These are phyloP conservation scores for Daldinia childiae DNA, from an alignment of 495 filamentous ascomycete genomes.

Conservation along the genomic window DNA sequence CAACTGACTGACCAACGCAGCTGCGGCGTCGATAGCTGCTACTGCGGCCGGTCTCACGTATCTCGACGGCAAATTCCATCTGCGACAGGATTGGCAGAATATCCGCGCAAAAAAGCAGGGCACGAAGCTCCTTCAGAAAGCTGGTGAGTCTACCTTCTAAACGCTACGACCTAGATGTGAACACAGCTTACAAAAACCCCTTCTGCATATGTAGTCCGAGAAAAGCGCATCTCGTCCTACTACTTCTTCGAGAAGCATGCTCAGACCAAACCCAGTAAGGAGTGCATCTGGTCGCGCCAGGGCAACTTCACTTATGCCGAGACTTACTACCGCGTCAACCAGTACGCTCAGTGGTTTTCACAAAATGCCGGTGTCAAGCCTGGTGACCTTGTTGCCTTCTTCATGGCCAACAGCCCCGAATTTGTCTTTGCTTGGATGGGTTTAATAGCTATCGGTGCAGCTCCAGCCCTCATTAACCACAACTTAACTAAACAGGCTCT, in stretches of 20 bases:
- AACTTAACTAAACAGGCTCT: slow-evolving; percentile 72
- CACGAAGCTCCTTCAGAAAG: slow-evolving; percentile 52
- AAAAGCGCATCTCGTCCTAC: slow-evolving; percentile 66
- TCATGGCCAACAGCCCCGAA: slow-evolving; percentile 73
- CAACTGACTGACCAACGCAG: slow-evolving; percentile 41
- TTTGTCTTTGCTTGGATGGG: slow-evolving; percentile 73
- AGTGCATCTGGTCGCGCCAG: slow-evolving; percentile 73
- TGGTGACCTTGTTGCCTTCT: slow-evolving; percentile 74
- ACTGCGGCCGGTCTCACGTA: slow-evolving; percentile 66
- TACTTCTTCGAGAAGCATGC: slow-evolving; percentile 71
- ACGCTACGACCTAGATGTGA: not conserved
- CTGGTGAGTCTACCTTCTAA: slow-evolving; percentile 24
- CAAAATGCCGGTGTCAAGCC: slow-evolving; percentile 65
- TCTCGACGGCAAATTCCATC: slow-evolving; percentile 74
- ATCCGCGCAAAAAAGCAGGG: slow-evolving; percentile 43
- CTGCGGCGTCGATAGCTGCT: slow-evolving; percentile 64
- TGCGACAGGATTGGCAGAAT: slow-evolving; percentile 67
- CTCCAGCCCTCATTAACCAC: slow-evolving; percentile 79
- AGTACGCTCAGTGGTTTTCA: slow-evolving; percentile 73
- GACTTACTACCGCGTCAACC: slow-evolving; percentile 62
- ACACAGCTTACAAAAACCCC: slow-evolving; percentile 17
- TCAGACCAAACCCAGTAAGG: slow-evolving; percentile 55
- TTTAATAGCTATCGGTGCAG: slow-evolving; percentile 69
- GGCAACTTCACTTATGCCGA: slow-evolving; percentile 71
- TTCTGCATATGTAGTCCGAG: slow-evolving; percentile 49